Conservation (phyloP, 768 basidiomycete genomes). For the Russula olivacea region DNA sequence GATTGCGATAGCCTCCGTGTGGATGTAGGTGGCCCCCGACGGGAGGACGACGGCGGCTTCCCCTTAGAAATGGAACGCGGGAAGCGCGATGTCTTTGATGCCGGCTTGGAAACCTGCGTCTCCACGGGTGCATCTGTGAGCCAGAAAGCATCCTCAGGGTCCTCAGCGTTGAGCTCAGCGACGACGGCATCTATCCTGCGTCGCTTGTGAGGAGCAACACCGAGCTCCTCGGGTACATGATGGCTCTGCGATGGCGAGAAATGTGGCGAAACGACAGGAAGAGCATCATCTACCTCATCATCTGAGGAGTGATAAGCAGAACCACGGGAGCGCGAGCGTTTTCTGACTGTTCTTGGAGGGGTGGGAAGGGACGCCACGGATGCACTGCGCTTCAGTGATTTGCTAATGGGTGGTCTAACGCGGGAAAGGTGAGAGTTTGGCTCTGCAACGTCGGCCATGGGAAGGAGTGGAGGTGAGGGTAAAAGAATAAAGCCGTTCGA, state of each 20-base stretch:
- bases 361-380: slow-evolving; percentile 26
- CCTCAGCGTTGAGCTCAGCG: slow-evolving; percentile 21
- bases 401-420: slow-evolving; percentile 2
- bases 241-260: slow-evolving; percentile 14
- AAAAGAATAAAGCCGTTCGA: slow-evolving; percentile 4
- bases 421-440: slow-evolving; percentile 5
- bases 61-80: slow-evolving; percentile 13
- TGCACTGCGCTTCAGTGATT: slow-evolving; percentile 25
- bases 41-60: slow-evolving; percentile 11
- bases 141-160: slow-evolving; percentile 25
- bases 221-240: slow-evolving; percentile 7
- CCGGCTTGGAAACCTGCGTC: slow-evolving; percentile 6
- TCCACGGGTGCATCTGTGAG: slow-evolving; percentile 7
- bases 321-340: slow-evolving; percentile 25
- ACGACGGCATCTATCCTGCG: slow-evolving; percentile 24
- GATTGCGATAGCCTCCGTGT: slow-evolving; percentile 22
- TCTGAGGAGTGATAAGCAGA: slow-evolving; percentile 23
- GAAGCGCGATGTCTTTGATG: slow-evolving; percentile 14
- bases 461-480: background rate
- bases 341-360: slow-evolving; percentile 23
- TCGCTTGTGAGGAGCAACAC: slow-evolving; percentile 10
- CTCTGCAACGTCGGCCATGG: slow-evolving; percentile 17
- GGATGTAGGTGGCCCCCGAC: slow-evolving; percentile 20
- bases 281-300: slow-evolving; percentile 20
- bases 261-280: slow-evolving; percentile 23